A percentile compares a stretch with the other conserved stretches of the same genome.
Conservation (phyloP, 2,329 filamentous ascomycete genomes). For the Trichophyton equinum region DNA sequence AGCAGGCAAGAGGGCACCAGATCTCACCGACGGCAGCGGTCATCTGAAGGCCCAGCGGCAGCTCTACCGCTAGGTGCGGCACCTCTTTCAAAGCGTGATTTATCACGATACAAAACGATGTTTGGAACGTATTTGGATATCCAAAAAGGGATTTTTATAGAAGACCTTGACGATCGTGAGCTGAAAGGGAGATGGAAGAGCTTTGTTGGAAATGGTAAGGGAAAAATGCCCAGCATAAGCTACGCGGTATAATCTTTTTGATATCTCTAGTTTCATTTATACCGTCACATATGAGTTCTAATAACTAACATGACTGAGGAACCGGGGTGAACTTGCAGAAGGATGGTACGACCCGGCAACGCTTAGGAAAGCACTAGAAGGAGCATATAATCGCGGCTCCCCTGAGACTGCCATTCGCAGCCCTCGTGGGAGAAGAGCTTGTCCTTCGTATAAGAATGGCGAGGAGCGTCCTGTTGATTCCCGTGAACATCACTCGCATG, state of each 20-base stretch:
- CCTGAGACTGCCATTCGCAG: neutral
- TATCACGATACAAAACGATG: slow-evolving; percentile 53
- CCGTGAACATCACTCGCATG: neutral
- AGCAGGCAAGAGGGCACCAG: slow-evolving; percentile 5
- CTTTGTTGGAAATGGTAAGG: slow-evolving; percentile 74
- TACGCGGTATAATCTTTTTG: neutral
- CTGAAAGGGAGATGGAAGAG: slow-evolving; percentile 81
- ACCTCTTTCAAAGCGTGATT: slow-evolving; percentile 55
- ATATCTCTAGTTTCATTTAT: neutral
- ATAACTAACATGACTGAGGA: slow-evolving; percentile 49
- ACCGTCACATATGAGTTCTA: neutral
- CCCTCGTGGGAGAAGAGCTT: neutral
- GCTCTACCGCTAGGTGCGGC: slow-evolving; percentile 54
- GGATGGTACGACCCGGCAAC: slow-evolving; percentile 86
- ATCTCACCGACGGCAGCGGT: slow-evolving; percentile 7
- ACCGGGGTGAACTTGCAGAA: slow-evolving; percentile 70
- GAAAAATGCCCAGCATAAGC: slow-evolving; percentile 4
- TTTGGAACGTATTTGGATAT: slow-evolving; percentile 78
- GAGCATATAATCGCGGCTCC: slow-evolving; percentile 7
- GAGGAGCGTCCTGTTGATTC: neutral
- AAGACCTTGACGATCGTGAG: slow-evolving; percentile 61
- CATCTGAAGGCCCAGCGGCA: slow-evolving; percentile 16
- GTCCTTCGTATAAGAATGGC: neutral
- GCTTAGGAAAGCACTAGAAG: slow-evolving; percentile 41
- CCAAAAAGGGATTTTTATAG: slow-evolving; percentile 64